phyloP scores from a whole-genome alignment of 805 yeast genomes.

The Lachancea waltii region DNA sequence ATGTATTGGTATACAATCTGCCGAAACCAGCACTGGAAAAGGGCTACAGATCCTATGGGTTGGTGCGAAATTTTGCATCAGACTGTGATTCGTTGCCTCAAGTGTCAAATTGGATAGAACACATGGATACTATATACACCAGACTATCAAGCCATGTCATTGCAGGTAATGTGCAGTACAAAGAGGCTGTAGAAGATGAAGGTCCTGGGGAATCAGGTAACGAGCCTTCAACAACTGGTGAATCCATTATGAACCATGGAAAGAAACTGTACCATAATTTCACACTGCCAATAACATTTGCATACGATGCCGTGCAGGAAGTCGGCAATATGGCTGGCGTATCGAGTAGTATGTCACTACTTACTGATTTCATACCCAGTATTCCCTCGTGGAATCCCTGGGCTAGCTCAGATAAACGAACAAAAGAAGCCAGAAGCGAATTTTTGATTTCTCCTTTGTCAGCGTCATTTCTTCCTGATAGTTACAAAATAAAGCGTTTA shows the following conservation, averaged over 20 bases:
- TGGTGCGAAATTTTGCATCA: conserved; percentile 23
- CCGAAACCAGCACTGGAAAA: conserved; percentile 14
- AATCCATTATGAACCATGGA: conserved; percentile 2
- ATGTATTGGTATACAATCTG: conserved; percentile 27
- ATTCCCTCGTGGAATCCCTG: conserved; percentile 9
- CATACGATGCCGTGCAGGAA: conserved; percentile 33
- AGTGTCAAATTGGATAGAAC: conserved; percentile 31
- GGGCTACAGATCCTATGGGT: conserved; percentile 24
- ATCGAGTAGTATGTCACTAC: conserved; percentile 25
- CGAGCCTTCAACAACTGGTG: conserved; percentile 1
- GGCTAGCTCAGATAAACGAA: not conserved
- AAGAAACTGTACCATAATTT: conserved; percentile 26
- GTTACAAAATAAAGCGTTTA: conserved; percentile 20
- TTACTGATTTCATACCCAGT: conserved; percentile 28
- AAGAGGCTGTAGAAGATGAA: conserved; percentile 16
- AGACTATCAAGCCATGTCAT: conserved; percentile 25
- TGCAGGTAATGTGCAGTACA: conserved; percentile 26
- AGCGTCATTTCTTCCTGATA: conserved; percentile 19
- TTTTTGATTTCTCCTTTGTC: conserved; percentile 29
- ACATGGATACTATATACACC: conserved; percentile 25
- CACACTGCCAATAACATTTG: conserved; percentile 28
- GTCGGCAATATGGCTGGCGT: conserved; percentile 31
- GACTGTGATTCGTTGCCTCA: conserved; percentile 20
- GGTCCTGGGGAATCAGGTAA: not conserved
- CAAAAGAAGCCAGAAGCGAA: conserved; percentile 18